A percentile compares a stretch with the other conserved stretches of the same genome.
Evolutionary conservation across 441 rosid genomes (phyloP).

Genomic region (Eutrema salsugineum): DNA sequence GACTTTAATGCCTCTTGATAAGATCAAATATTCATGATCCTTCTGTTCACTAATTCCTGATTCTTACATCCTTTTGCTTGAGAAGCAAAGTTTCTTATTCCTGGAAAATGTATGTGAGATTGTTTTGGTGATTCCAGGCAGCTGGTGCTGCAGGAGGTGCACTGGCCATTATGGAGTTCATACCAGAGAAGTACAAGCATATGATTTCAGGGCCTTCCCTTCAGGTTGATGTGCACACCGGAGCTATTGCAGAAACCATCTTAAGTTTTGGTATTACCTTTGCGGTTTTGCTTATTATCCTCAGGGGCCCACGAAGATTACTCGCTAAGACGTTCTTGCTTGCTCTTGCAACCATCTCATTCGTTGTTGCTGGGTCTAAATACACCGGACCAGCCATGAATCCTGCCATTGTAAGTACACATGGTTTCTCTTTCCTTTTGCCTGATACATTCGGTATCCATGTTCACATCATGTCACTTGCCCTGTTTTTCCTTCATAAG

Average conservation of each 20-base stretch:
- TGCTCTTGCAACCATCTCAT: slow-evolving; percentile 46
- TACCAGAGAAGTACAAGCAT: slow-evolving; percentile 66
- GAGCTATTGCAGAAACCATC: slow-evolving; percentile 79
- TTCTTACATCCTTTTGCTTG: background rate
- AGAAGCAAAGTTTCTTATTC: background rate
- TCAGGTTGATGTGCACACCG: slow-evolving; percentile 76
- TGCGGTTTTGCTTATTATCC: slow-evolving; percentile 58
- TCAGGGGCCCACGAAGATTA: slow-evolving; percentile 56
- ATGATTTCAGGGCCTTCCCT: slow-evolving; percentile 70
- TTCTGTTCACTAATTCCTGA: background rate
- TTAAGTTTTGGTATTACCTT: slow-evolving; percentile 74
- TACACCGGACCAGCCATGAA: slow-evolving; percentile 96
- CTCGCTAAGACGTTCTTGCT: slow-evolving; percentile 57
- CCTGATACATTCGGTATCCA: background rate
- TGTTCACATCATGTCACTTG: background rate
- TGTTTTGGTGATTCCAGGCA: slow-evolving; percentile 42
- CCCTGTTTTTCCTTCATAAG: background rate
- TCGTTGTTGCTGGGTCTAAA: slow-evolving; percentile 54
- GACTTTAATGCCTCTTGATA: background rate
- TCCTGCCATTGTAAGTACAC: slow-evolving; percentile 77
- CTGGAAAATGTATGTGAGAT: background rate
- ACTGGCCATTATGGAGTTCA: slow-evolving; percentile 64
- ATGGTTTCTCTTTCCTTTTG: background rate
- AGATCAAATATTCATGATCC: background rate
- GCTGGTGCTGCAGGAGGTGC: slow-evolving; percentile 87